These are phyloP conservation scores for Penicillium mononematosum DNA, from an alignment of 495 filamentous ascomycete species.

Conservation along the genomic window DNA sequence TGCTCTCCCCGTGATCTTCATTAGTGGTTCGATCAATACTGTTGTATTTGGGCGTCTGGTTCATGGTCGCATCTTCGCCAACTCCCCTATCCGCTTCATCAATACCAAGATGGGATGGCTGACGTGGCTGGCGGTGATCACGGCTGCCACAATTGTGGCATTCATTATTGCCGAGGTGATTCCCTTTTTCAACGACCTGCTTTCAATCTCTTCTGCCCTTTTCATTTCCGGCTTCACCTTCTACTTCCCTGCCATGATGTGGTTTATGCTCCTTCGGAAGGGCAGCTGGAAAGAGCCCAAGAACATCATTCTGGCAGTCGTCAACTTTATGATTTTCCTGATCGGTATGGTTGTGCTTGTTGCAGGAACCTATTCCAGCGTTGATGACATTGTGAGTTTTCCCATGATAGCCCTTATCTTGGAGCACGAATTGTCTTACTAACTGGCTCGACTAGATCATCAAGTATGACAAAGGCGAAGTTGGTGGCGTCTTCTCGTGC, in stretches of 20 bases:
- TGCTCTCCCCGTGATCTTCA: conserved; percentile 71
- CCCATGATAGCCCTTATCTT: neutral
- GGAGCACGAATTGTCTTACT: neutral
- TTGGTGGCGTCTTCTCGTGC: conserved; percentile 51
- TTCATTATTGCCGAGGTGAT: conserved; percentile 69
- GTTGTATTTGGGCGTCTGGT: conserved; percentile 61
- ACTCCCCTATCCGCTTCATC: conserved; percentile 56
- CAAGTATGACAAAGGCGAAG: conserved; percentile 42
- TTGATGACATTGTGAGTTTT: conserved; percentile 57
- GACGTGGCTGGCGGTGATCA: conserved; percentile 56
- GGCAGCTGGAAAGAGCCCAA: conserved; percentile 39
- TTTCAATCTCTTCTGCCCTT: conserved; percentile 55
- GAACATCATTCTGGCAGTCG: conserved; percentile 24
- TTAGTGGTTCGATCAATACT: conserved; percentile 62
- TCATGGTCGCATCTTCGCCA: conserved; percentile 55
- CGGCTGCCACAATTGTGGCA: conserved; percentile 56
- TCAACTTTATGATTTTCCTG: conserved; percentile 26
- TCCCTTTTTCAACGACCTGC: conserved; percentile 63
- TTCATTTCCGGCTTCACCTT: conserved; percentile 36
- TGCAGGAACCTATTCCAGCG: conserved; percentile 55
- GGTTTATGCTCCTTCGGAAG: conserved; percentile 55
- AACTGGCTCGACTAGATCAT: conserved; percentile 33
- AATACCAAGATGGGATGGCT: conserved; percentile 57
- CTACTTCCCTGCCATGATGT: conserved; percentile 54
- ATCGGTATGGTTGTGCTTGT: conserved; percentile 52